A percentile compares a stretch with the other conserved stretches of the same genome.
These are phyloP conservation scores for Lipomyces oligophaga DNA, from an alignment of 805 yeast genomes.

Conservation along the genomic window DNA sequence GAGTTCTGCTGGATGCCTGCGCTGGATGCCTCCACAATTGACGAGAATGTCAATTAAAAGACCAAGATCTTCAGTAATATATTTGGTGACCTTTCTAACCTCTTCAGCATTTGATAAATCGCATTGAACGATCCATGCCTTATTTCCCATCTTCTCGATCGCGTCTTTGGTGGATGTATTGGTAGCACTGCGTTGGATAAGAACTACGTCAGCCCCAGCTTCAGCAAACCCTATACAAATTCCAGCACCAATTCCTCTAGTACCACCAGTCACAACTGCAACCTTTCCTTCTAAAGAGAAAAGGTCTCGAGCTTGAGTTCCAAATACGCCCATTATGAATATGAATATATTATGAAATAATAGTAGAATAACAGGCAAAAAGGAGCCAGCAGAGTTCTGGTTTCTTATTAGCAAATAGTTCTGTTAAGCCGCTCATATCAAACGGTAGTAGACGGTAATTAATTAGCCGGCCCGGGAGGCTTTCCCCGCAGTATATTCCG, in stretches of 20 bases:
- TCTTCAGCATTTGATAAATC: conserved; percentile 35
- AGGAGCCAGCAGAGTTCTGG: neutral
- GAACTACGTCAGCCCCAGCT: conserved; percentile 49
- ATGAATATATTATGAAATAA: neutral
- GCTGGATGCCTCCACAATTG: conserved; percentile 45
- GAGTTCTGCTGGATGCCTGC: conserved; percentile 37
- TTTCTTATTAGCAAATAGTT: too few species aligned
- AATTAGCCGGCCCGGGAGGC: neutral
- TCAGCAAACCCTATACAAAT: conserved; percentile 50
- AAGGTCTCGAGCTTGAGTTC: neutral
- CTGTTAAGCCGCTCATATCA: too few species aligned
- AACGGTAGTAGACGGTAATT: neutral
- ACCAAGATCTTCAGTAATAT: conserved; percentile 35
- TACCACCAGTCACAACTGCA: conserved; percentile 53
- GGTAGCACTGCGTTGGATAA: conserved; percentile 38
- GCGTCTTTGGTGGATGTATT: conserved; percentile 35
- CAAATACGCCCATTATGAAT: neutral
- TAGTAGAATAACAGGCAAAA: neutral
- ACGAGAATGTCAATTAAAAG: conserved; percentile 41
- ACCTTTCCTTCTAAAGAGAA: conserved; percentile 44
- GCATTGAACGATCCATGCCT: conserved; percentile 31
- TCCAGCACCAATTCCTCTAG: conserved; percentile 60
- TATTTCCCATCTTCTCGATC: conserved; percentile 32
- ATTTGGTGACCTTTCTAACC: conserved; percentile 35
- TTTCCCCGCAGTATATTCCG: neutral